Evolutionary conservation across 495 filamentous ascomycete genomes (phyloP), one percentile per base, ranked within the genome.

Genomic region (Paragyromitra xinjiangensis): DNA sequence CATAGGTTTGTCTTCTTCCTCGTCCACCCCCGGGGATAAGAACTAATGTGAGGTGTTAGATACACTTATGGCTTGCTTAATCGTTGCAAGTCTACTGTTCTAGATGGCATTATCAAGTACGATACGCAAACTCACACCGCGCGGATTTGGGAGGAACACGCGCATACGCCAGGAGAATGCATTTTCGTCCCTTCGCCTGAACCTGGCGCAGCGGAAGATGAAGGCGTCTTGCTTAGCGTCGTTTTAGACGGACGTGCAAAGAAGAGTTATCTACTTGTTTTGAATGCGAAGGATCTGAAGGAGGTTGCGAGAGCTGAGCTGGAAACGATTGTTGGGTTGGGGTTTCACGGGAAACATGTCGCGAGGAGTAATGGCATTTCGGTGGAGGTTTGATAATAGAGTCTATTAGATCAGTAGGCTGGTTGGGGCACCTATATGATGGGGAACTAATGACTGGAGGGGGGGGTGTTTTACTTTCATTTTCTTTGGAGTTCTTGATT

Each of bases 301-400:
- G 93, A 94, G 83, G 51, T 91, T 65, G 92, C 92, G 0, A 85
- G 89, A 7, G 93, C 92, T 1, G 85, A 89, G 72, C 85, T 91
- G 12, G 86, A 88, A 63, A 87, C 87, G 24, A 86, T 86, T 6
- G 85, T 95, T 66, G 88, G 84, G 1, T 86, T 94, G 77, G 91
- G 92, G 0, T 93, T 95, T 79, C 93, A 94, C 84, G 93, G 92
- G 1, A 82, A 85, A 45, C 89, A 92, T 84, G 84, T 88, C 66
- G 51, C 68, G 12, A 58, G 71, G 48, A 44, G 75, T 29, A 55
- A 19, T 6, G 44, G 39, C 5, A 42, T 37, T n/a, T 42, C 26
- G 2, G 51, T 48, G 22, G 69, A 73, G 61, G 63, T 14, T 66
- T 77, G 51, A 73, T 3, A 12, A 26, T n/a, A 12, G 1, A 2